Evolutionary conservation across 108 stramenopile genomes (phyloP).

Genomic region (Discostella stelligeroides): DNA sequence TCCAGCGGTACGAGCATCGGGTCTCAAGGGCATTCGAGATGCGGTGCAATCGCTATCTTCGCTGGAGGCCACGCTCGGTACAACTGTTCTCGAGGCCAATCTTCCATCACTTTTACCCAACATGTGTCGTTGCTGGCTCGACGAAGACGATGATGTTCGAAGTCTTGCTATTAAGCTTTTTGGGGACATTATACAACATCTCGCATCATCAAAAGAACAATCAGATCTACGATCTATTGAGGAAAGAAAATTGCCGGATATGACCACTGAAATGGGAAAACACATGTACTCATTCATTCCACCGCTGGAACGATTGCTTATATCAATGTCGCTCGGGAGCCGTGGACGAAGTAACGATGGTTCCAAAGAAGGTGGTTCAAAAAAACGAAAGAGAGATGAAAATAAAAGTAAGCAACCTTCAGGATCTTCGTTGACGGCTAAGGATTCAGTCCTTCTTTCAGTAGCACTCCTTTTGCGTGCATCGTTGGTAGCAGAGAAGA

Average conservation of each 20-base stretch:
- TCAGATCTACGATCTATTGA: constrained; percentile 16
- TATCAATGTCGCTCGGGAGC: constrained; percentile 35
- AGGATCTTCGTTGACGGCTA: constrained; percentile 19
- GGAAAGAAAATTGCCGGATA: constrained; percentile 6
- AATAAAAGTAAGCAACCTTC: constrained; percentile 14
- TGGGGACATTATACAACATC: constrained; percentile 44
- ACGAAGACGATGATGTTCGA: constrained; percentile 78
- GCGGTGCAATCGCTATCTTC: constrained; percentile 48
- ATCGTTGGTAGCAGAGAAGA: constrained; percentile 19
- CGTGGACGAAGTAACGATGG: constrained; percentile 16
- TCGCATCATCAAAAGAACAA: constrained; percentile 10
- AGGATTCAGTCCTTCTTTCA: constrained; percentile 43
- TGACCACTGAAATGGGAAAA: constrained; percentile 35
- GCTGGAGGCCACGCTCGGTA: constrained; percentile 36
- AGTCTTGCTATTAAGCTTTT: constrained; percentile 53
- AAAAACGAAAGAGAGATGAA: constrained; percentile 41
- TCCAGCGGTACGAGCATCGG: constrained; percentile 61
- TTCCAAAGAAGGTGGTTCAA: constrained; percentile 22
- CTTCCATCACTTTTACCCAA: constrained; percentile 41
- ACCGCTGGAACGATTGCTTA: constrained; percentile 34
- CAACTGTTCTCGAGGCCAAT: constrained; percentile 52
- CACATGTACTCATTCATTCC: constrained; percentile 40
- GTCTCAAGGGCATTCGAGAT: constrained; percentile 69
- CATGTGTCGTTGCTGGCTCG: constrained; percentile 66
- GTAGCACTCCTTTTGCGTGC: constrained; percentile 35